Evolutionary conservation across 495 filamentous ascomycete genomes (phyloP), one percentile per base, ranked within the genome.

Genomic region (Bacidia rubella): DNA sequence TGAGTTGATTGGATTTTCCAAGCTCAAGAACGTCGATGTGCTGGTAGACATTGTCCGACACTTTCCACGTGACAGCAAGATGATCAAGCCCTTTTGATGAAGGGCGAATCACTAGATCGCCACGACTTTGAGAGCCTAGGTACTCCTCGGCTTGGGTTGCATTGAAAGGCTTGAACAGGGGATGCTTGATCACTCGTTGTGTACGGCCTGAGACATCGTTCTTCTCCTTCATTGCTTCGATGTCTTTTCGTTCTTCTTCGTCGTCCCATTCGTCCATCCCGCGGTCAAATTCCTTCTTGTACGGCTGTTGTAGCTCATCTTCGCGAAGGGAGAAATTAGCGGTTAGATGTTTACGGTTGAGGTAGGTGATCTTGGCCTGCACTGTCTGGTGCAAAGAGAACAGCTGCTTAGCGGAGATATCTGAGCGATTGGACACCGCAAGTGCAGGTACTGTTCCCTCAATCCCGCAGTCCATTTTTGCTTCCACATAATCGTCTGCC

Each of bases 11-110:
- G 57, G 90, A 87, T 68, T 98, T 98, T 68, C 93, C 86, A 51
- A 98, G 67, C 66, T 98, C 92, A 19, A 98, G 77, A 29, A 98
- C 93, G 64, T 98, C 93, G 52, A 98, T 86, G 62, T 98, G 92
- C 69, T 98, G 90, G 61, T 87, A 97, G 32, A 96, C 79, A 52
- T 84, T 83, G 58, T 97, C 87, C 0, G 86, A 78, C n/a, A 98
- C 87, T 68, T 97, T 98, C 92, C 92, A 98, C 1, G 92, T 98
- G 39, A 98, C 77, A 2, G 90, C 88, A 46, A 98, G 77, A 67
- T 98, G 92, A 65, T 98, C 93, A 32, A 83, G 81, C 11, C 92
- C 92, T 57, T 89, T 92, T 21, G 88, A 95, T 1, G 87, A 94
- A 11, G 92, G 92, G 11, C 92, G 83, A 60, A 98, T 95, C 29